Evolutionary conservation across 352 stramenopile species (phyloP), one percentile per base, ranked within the genome.

Genomic region (Aphanomyces euteiches): DNA sequence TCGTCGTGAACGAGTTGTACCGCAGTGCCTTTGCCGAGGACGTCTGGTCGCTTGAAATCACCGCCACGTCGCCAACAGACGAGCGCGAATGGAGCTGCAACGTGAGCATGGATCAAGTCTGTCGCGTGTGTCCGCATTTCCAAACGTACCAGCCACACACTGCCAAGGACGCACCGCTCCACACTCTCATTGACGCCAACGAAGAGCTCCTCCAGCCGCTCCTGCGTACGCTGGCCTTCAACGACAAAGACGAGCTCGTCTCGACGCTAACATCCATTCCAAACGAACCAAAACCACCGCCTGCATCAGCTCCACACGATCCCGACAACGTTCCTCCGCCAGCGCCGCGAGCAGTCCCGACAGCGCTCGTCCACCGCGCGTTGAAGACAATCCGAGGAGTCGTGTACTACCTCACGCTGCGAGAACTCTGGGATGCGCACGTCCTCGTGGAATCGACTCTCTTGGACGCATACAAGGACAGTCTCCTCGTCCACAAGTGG

Each of bases 11-110:
- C 41, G 84, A 90, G 73, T 79, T 87, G 0, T 86, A 81, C 43
- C 63, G 76, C 43, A 74, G 75, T 10, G 74, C 78, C 3, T 80
- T 78, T 1, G 86, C 80, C 0, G 75, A 88, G 43, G 53, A 83
- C 7, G 28, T 28, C 28, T 90, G 84, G 82, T 92, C 82, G 82
- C 43, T 92, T 0, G 77, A 90, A 47, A 63, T 90, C n/a, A 73
- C 75, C 39, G 80, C 74, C 6, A 68, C 73, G 3, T 50, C 75
- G 5, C 2, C 90, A 7, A 74, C 78, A 0, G 59, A 67, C 59
- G 59, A 67, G n/a, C 19, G 21, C 43, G 59, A 67, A 36, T 67
- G 41, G 40, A 19, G 8, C 15, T 41, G 38, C 28, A 15, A 13
- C 59, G 8, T 67, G 10, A 50, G 39, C 19, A 56, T 67, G 40